These are phyloP conservation scores for Thamnidium elegans DNA, from an alignment of 192 early-diverging fungal species.

Conservation along the genomic window DNA sequence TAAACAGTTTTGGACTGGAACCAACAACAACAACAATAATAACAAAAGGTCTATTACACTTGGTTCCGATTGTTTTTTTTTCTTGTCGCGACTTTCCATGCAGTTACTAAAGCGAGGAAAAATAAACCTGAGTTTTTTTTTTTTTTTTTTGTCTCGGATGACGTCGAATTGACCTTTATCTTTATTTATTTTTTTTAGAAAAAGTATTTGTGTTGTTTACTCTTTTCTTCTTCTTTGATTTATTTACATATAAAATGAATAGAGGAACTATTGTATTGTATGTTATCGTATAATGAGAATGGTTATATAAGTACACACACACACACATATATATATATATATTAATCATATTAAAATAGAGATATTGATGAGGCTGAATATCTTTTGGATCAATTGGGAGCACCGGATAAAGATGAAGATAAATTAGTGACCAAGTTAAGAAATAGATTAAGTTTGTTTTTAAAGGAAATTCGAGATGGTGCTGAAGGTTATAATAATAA, in stretches of 20 bases:
- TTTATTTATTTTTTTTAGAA: neutral
- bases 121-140: too few species aligned
- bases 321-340: too few species aligned
- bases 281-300: neutral
- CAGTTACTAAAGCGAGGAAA: too few species aligned
- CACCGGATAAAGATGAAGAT: conserved; percentile 37
- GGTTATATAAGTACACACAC: neutral
- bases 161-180: neutral
- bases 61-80: too few species aligned
- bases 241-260: conserved; percentile 12
- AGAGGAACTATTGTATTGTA: conserved; percentile 24
- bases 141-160: neutral
- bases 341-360: conserved; percentile 12
- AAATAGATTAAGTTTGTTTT: conserved; percentile 19
- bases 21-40: neutral
- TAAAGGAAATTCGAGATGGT: conserved; percentile 24
- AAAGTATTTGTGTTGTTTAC: neutral
- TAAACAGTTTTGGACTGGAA: neutral
- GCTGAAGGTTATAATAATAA: conserved; percentile 22
- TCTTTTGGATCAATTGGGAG: conserved; percentile 34
- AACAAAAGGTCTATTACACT: neutral
- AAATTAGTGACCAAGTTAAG: conserved; percentile 30
- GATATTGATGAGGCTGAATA: conserved; percentile 39
- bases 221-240: neutral
- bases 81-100: too few species aligned